Evolutionary conservation across 306 rosid species (phyloP).

Genomic region (Prinsepia uniflora): DNA sequence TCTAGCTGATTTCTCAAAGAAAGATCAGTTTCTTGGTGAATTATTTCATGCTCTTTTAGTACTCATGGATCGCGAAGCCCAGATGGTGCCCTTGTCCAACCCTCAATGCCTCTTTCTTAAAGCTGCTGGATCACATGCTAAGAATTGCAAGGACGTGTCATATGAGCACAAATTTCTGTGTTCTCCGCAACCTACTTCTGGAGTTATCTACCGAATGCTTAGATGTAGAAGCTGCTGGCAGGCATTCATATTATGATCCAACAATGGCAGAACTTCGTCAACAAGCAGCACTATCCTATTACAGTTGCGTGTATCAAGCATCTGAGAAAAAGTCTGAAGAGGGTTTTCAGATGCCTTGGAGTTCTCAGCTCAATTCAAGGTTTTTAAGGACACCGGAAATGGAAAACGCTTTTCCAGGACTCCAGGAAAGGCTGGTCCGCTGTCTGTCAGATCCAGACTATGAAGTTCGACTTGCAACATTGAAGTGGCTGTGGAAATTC

Average conservation of each 20-base stretch:
- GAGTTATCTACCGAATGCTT: constrained; percentile 69
- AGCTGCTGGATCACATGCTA: constrained; percentile 77
- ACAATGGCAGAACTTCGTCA: constrained; percentile 73
- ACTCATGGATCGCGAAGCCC: constrained; percentile 68
- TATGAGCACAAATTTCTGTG: constrained; percentile 32
- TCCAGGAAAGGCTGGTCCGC: constrained; percentile 58
- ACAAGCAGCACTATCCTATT: constrained; percentile 80
- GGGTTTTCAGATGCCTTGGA: constrained; percentile 24
- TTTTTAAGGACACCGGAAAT: constrained; percentile 36
- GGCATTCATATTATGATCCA: constrained; percentile 60
- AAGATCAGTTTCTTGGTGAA: constrained; percentile 58
- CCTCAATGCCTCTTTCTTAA: constrained; percentile 62
- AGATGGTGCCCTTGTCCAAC: constrained; percentile 64
- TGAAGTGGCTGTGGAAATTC: constrained; percentile 87
- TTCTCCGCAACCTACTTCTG: constrained; percentile 54
- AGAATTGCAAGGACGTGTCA: constrained; percentile 56
- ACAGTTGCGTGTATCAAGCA: constrained; percentile 71
- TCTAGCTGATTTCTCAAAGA: constrained; percentile 75
- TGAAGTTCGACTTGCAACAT: constrained; percentile 87
- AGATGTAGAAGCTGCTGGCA: constrained; percentile 51
- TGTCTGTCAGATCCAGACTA: constrained; percentile 71
- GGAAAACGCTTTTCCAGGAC: constrained; percentile 46
- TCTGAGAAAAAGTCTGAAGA: constrained; percentile 48
- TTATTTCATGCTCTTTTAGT: constrained; percentile 50
- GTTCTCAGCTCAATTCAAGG: constrained; percentile 39